A percentile compares a stretch with the other conserved stretches of the same genome.
Conservation (phyloP, 495 filamentous ascomycete species). For the Halenospora varia region DNA sequence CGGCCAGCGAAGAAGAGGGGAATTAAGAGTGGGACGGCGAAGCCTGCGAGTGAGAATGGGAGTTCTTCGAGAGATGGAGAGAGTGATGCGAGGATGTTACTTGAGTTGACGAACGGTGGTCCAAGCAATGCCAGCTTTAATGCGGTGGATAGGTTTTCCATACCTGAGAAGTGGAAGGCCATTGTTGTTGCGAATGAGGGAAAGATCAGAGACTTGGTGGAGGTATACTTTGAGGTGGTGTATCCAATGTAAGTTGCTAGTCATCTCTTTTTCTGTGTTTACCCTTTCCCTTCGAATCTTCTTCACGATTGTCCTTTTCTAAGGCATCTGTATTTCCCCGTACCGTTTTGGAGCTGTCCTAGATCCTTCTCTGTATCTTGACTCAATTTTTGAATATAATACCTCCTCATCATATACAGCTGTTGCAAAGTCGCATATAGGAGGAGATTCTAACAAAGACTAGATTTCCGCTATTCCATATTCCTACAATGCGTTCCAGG, state of each 20-base stretch:
- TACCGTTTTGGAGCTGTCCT: no score
- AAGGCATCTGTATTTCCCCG: no score
- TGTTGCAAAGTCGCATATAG: not conserved
- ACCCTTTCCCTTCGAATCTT: not conserved
- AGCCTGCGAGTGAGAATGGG: not conserved
- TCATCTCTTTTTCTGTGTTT: not conserved
- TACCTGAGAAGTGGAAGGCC: constrained; percentile 2
- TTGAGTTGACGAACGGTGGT: constrained; percentile 4
- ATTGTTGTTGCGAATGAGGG: constrained; percentile 3
- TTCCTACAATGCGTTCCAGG: constrained; percentile 32
- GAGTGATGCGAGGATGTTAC: not conserved
- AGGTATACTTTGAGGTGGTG: constrained; percentile 19
- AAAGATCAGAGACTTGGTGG: constrained; percentile 12
- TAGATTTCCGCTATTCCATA: constrained; percentile 49
- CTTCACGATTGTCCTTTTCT: no score
- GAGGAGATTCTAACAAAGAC: constrained; percentile 15
- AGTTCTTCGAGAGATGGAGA: not conserved
- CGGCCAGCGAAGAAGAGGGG: constrained; percentile 17
- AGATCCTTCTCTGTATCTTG: no score
- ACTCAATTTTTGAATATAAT: no score
- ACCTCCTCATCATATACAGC: no score
- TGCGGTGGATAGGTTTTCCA: not conserved
- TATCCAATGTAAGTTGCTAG: constrained; percentile 19
- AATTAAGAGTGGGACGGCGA: not conserved
- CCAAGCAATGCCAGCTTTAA: constrained; percentile 1